Base-by-base conservation (phyloP, 2,329 filamentous ascomycete species). In the Blumeria hordei region DNA sequence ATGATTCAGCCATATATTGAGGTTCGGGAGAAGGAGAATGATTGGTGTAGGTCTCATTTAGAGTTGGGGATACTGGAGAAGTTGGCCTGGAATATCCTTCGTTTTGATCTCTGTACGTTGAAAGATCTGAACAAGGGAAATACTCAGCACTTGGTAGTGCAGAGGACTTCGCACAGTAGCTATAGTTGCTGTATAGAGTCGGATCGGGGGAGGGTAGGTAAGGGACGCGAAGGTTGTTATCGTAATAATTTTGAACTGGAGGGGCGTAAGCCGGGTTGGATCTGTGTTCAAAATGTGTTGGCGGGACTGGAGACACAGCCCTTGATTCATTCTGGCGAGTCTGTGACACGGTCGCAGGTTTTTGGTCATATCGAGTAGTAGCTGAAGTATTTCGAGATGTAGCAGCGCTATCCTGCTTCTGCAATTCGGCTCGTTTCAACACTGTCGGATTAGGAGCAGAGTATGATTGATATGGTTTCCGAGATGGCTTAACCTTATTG, bases 391-490 rank as follows among this genome's bases (percentile, higher is more conserved):
- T 58, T 53, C 59, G 58, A 41, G 63, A 58, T 58, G 52, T 57
- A 32, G 59, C 57, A 33, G 61, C 43, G 35, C 57, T 63, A 32
- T 65, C 62, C 56, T 65, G 59, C 54, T 64, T 64, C 51, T 59
- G 55, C 9, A 60, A 21, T 41, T 66, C 62, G 44, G 61, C 62
- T n/a, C 41, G 41, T 56, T 77, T 74, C 60, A 80, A 77, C 36
- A 76, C 75, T 14, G 75, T 79, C 12, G 76, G 78, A 65, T 82
- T 78, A 32, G 79, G 79, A 28, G 78, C 78, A 37, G 77, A 70
- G 63, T 83, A 83, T 41, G 79, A 77, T 64, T 81, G 76, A 61
- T 82, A 83, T 0, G 79, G 78, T 59, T 80, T 81, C 59, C 79
- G 75, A 61, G 80, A 81, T 1, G 77, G 75, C 65, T 74, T 80